Conservation (phyloP, 805 yeast genomes). For the Kuraishia piskuri region DNA sequence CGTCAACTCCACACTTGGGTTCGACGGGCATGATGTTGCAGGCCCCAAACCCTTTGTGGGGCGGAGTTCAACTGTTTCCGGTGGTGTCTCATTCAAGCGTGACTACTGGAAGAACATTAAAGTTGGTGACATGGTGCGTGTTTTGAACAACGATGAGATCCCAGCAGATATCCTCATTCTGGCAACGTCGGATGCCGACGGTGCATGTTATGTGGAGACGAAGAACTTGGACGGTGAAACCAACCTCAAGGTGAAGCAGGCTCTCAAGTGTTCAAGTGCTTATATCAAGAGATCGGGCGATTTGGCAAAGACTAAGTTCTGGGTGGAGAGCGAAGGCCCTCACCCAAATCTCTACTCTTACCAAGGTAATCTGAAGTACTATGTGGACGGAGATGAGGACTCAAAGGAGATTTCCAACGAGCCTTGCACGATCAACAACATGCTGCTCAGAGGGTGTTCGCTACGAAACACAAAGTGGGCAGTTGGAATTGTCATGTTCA, state of each 20-base stretch:
- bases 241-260: constrained; percentile 68
- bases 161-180: constrained; percentile 70
- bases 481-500: constrained; percentile 65
- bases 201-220: constrained; percentile 65
- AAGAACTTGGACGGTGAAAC: constrained; percentile 80
- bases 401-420: constrained; percentile 36
- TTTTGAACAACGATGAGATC: constrained; percentile 62
- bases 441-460: constrained; percentile 68
- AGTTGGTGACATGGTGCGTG: constrained; percentile 67
- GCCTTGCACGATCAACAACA: constrained; percentile 59
- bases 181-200: constrained; percentile 63
- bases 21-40: constrained; percentile 4
- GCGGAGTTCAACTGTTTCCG: constrained; percentile 4
- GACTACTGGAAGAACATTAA: constrained; percentile 64
- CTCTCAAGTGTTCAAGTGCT: constrained; percentile 47
- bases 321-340: constrained; percentile 81
- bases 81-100: constrained; percentile 22
- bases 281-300: constrained; percentile 37
- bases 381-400: constrained; percentile 26
- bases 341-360: constrained; percentile 70
- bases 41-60: constrained; percentile 21
- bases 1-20: constrained; percentile 1
- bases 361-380: constrained; percentile 58
- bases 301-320: constrained; percentile 42
- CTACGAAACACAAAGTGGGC: constrained; percentile 80